Evolutionary conservation across 2,329 filamentous ascomycete species (phyloP), one percentile per base, ranked within the genome.

Genomic region (Aspergillus sp.): DNA sequence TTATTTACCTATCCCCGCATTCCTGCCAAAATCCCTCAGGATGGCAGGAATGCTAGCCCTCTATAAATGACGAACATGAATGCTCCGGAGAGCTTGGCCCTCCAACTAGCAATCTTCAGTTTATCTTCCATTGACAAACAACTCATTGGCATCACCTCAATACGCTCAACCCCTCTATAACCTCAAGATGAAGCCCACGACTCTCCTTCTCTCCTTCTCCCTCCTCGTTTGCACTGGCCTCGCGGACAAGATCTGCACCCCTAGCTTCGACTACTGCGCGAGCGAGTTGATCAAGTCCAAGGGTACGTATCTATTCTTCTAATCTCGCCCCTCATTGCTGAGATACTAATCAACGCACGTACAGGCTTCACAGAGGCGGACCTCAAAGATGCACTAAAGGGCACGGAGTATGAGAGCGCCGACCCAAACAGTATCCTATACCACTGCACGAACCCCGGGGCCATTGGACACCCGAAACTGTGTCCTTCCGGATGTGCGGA

Each of bases 211-310:
- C 38, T 56, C 67, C 8, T 8, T 69, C 8, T 50, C 71, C 34
- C 56, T 68, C 7, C 56, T 72, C 7, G 61, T 60, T 43, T 56
- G 68, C 13, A 61, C 67, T 7, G 61, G 66, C 15, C 30, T 74
- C 5, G 71, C 73, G 9, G 64, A 67, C 8, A 74, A 74, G 57
- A 67, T 71, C 19, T 76, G 74, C 54, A 74, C 72, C 0, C 74
- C 74, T 7, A 76, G 74, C 60, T 76, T 76, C 54, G 74, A 76
- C 54, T 76, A 76, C 60, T 76, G 74, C 62, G 69, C 74, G 1
- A 66, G 68, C 30, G 62, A 66, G 11, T 60, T 76, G 28, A 67
- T 74, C 22, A 65, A 69, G 17, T 66, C 65, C 2, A 74, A 75
- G 50, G 74, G 73, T 75, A 19, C 19, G 19, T 19, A 57, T 50